Conservation (phyloP, 352 stramenopile genomes). For the Phytophthora parvispora region DNA sequence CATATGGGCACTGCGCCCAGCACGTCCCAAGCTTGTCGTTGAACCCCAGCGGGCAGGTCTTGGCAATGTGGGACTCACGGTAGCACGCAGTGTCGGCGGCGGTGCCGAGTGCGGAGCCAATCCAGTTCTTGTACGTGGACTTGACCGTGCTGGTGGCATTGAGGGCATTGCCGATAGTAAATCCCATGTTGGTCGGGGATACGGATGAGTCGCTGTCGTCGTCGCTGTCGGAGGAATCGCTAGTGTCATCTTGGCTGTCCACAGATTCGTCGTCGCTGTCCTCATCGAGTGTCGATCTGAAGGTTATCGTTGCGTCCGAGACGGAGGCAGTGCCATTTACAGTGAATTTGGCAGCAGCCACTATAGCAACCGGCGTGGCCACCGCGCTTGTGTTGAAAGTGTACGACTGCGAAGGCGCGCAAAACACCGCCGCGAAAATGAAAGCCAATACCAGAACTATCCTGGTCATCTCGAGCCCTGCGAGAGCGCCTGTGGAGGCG, state of each 20-base stretch:
- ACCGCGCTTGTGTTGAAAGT: constrained; percentile 24
- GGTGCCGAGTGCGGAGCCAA: constrained; percentile 26
- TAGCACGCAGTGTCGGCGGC: constrained; percentile 41
- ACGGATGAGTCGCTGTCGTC: constrained; percentile 10
- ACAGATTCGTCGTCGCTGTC: constrained; percentile 29
- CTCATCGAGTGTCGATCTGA: constrained; percentile 4
- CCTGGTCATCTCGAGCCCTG: constrained; percentile 25
- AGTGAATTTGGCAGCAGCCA: constrained; percentile 14
- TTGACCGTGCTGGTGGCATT: constrained; percentile 37
- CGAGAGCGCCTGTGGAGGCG: background rate
- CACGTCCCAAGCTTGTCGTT: constrained; percentile 42
- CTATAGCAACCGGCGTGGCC: constrained; percentile 20
- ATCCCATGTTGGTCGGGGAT: background rate
- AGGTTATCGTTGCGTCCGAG: background rate
- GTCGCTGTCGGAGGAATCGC: constrained; percentile 8
- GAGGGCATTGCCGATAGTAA: constrained; percentile 15
- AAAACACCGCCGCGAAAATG: constrained; percentile 11
- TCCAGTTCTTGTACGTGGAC: constrained; percentile 48
- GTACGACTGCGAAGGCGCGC: constrained; percentile 26
- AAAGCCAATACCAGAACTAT: background rate
- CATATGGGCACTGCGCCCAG: constrained; percentile 49
- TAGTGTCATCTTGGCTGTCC: constrained; percentile 18
- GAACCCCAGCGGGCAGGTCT: constrained; percentile 41
- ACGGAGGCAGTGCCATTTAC: constrained; percentile 8
- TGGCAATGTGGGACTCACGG: constrained; percentile 42